Evolutionary conservation across 2,329 filamentous ascomycete species (phyloP), one percentile per base, ranked within the genome.

Genomic region (Hymenotorrendiella dingleyae): DNA sequence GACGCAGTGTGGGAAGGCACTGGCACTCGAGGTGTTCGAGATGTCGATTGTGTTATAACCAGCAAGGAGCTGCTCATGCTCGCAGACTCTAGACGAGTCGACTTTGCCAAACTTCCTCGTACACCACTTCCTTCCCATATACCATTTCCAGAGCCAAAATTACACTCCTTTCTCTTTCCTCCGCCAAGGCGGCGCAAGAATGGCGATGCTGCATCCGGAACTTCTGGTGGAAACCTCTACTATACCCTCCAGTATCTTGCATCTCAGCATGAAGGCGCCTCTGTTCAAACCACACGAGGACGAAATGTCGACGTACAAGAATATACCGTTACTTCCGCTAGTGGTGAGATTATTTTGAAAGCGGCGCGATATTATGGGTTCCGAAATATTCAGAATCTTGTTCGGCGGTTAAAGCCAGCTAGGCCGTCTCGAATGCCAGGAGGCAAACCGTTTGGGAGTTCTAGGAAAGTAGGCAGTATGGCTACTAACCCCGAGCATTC

Each of bases 11-110:
- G 90, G 90, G 69, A 64, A 41, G 70, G 64, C 29, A 67, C 67
- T 40, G 70, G 66, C 11, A 70, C 67, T 1, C 65, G 68, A 36
- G 78, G 78, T 1, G 75, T 93, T 20, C 77, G 93, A 43, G 93
- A 98, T 59, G 90, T 97, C 36, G 93, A 98, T 67, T 97, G 91
- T 64, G 93, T 98, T 33, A 97, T 98, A 63, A 98, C 93, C 11
- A 91, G 88, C 54, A 90, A 93, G 54, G 93, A 98, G 67, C 74
- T 98, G 17, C 73, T 98, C 27, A 93, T 93, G 73, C 76, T 98
- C 26, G 86, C 90, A 16, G 82, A 87, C 40, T 84, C 86, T 35
- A 80, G 91, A 50, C 78, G 79, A 16, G 78, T 96, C 48, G 75
- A 84, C 57, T 87, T 98, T 63, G 82, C 86, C 47, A 66, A 68